Evolutionary conservation across 169 alveolate genomes (phyloP).

Genomic region (Hepatocystis sp.): DNA sequence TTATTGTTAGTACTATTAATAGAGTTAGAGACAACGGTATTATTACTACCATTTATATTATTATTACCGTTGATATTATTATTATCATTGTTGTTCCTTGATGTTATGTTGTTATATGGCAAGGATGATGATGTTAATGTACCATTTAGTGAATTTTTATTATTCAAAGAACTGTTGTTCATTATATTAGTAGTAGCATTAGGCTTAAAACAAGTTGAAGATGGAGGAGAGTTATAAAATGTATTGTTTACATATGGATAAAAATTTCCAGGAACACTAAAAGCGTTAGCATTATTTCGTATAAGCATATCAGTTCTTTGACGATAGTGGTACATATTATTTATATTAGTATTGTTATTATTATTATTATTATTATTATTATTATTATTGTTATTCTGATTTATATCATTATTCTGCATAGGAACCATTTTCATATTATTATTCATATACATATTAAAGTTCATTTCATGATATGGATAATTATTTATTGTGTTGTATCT

Average conservation of each 20-base stretch:
- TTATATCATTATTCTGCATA: constrained; percentile 17
- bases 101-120: too few species aligned
- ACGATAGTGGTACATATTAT: constrained; percentile 18
- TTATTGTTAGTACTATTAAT: too few species aligned
- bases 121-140: too few species aligned
- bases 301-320: constrained; percentile 52
- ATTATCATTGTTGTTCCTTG: too few species aligned
- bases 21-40: too few species aligned
- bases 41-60: too few species aligned
- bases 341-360: constrained; percentile 15
- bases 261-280: constrained; percentile 53
- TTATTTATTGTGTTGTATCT: constrained; percentile 46
- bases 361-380: constrained; percentile 15
- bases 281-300: constrained; percentile 29
- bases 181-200: constrained; percentile 21
- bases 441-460: constrained; percentile 15
- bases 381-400: constrained; percentile 15
- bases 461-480: constrained; percentile 53
- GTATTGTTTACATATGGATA: constrained; percentile 56
- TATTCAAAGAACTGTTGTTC: constrained; percentile 2
- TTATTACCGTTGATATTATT: too few species aligned
- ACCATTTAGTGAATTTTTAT: too few species aligned
- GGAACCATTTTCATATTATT: constrained; percentile 1
- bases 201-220: constrained; percentile 30
- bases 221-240: constrained; percentile 12